Evolutionary conservation across 163 green algal genomes (phyloP).

Genomic region (Scenedesmus sp.): DNA sequence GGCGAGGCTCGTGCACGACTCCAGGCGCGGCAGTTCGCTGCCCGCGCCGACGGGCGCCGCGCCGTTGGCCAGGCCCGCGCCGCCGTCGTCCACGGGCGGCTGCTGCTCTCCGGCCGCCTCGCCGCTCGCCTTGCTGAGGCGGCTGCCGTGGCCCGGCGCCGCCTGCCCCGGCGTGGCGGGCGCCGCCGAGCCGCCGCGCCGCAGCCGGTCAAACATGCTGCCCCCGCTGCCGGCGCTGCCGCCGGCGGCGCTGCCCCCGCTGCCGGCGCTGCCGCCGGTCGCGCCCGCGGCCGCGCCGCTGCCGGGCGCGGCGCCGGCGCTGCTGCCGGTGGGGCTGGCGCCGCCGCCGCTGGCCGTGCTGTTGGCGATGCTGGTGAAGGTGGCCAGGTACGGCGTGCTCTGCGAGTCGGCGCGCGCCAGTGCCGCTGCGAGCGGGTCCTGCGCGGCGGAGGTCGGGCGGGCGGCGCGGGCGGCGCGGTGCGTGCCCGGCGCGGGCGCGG

Average conservation of each 20-base stretch:
- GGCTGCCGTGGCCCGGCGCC: too few relatives aligned
- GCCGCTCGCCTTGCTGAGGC: slow-evolving; percentile 14
- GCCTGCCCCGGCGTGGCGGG: too few relatives aligned
- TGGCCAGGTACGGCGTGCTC: slow-evolving; percentile 17
- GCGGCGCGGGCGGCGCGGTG: too few relatives aligned
- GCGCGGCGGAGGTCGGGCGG: too few relatives aligned
- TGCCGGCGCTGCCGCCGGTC: too few relatives aligned
- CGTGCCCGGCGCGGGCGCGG: too few relatives aligned
- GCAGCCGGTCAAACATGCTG: slow-evolving; percentile 27
- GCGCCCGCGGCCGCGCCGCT: too few relatives aligned
- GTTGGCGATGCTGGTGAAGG: slow-evolving; percentile 12
- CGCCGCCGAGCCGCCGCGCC: slow-evolving; percentile 1
- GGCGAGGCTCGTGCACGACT: slow-evolving; percentile 14
- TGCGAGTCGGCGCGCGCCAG: slow-evolving; percentile 7
- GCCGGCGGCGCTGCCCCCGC: not conserved
- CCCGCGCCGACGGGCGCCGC: too few relatives aligned
- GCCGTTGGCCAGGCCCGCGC: too few relatives aligned
- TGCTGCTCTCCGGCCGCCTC: slow-evolving; percentile 1
- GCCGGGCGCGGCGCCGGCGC: not conserved
- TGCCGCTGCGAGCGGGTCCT: slow-evolving; percentile 42
- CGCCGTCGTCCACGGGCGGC: too few relatives aligned
- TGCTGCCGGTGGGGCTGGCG: slow-evolving; percentile 37
- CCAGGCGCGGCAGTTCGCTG: not conserved
- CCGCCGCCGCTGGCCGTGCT: slow-evolving; percentile 8
- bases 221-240: not conserved